Evolutionary conservation across 164 flowering plant species (phyloP), one percentile per base, ranked within the genome.

Genomic region (Protea cynaroides): DNA sequence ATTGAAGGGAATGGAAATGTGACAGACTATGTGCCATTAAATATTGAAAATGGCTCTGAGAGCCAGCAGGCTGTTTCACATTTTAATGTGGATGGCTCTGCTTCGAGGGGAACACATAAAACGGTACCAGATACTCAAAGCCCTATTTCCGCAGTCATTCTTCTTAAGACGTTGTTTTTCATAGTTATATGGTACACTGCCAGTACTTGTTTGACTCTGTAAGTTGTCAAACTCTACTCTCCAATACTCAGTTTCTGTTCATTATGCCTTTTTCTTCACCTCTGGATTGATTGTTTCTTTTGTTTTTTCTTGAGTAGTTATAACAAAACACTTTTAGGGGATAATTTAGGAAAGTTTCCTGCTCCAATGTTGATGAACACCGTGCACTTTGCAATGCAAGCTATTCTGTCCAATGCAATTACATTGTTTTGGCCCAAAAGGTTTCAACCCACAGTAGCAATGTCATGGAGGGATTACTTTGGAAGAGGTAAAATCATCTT

Each of bases 291-390:
- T 46, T 29, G 8, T 46, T n/a, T 51, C 11, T 64, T 65, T 0
- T 21, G 10, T 40, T 51, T 44, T 50, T 1, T 68, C 34, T 65
- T 73, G 71, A 54, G 8, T 66, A 95, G 99, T 79, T 95, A 95
- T 63, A 95, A 95, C 72, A 95, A 95, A 77, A 80, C 84, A 62
- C 74, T 95, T 43, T 72, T 95, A 62, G 99, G 99, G 65, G 97
- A 95, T 74, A 70, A 95, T 62, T 58, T 95, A 82, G 97, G 99
- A 64, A 88, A 78, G 71, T 95, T 95, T 70, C 99, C 99, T 4
- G 99, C 99, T 75, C 99, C 99, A 14, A 73, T 95, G 68, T 71
- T 95, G 80, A 92, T 95, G 99, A 95, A 92, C 73, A 86, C 94
- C 34, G 75, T 95, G 59, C 99, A 95, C 74, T 95, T 95, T 56